These are phyloP conservation scores for Lactifluus echinatus DNA, from an alignment of 768 basidiomycete species.

Conservation along the genomic window DNA sequence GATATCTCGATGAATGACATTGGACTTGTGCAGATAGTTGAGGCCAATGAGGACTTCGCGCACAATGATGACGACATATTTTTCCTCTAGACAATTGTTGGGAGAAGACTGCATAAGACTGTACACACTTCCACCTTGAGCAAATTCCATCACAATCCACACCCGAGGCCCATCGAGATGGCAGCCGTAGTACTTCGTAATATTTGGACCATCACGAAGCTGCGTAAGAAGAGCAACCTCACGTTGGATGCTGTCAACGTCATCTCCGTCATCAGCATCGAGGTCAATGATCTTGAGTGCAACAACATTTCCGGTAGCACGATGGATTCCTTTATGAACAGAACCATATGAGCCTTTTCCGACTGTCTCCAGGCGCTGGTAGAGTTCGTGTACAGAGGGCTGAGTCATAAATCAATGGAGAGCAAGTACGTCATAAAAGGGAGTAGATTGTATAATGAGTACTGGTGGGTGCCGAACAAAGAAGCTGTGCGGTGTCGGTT, in stretches of 20 bases:
- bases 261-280: slow-evolving; percentile 84
- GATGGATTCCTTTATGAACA: slow-evolving; percentile 85
- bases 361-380: slow-evolving; percentile 81
- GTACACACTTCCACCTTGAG: slow-evolving; percentile 88
- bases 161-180: slow-evolving; percentile 91
- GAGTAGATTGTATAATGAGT: neutral
- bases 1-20: slow-evolving; percentile 95
- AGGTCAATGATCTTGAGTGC: slow-evolving; percentile 99
- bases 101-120: slow-evolving; percentile 86
- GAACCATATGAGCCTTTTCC: slow-evolving; percentile 96
- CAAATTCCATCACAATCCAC: slow-evolving; percentile 99
- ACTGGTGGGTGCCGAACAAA: neutral
- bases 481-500: neutral
- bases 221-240: slow-evolving; percentile 91
- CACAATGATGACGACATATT: slow-evolving; percentile 77
- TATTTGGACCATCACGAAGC: slow-evolving; percentile 80
- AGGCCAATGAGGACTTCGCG: slow-evolving; percentile 85
- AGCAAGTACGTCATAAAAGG: slow-evolving; percentile 1
- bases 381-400: slow-evolving; percentile 67
- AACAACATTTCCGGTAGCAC: slow-evolving; percentile 78
- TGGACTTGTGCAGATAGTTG: slow-evolving; percentile 84
- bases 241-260: slow-evolving; percentile 92
- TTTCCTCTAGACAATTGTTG: slow-evolving; percentile 75
- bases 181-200: slow-evolving; percentile 96
- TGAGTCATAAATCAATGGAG: slow-evolving; percentile 31